Evolutionary conservation across 768 basidiomycete genomes (phyloP).

Genomic region (Scleroderma bovista): DNA sequence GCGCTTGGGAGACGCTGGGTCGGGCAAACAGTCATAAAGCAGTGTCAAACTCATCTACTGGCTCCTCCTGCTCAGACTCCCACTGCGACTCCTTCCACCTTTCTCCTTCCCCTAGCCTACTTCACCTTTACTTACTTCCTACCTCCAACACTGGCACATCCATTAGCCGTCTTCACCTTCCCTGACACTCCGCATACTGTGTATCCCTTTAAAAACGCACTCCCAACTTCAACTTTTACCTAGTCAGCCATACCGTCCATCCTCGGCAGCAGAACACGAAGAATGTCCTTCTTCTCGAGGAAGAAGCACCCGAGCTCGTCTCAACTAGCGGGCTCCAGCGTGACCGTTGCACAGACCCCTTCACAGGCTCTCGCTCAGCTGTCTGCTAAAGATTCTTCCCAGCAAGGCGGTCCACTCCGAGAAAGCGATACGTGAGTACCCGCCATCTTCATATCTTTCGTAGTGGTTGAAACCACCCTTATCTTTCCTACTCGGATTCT

Average conservation of each 20-base stretch:
- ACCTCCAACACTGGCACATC: constrained; percentile 20
- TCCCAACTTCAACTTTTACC: constrained; percentile 10
- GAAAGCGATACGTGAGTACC: constrained; percentile 34
- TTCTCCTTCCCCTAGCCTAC: constrained; percentile 3
- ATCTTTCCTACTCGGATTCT: background rate
- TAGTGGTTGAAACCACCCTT: background rate
- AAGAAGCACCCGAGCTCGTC: constrained; percentile 65
- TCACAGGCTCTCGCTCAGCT: constrained; percentile 65
- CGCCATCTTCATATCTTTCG: constrained; percentile 1
- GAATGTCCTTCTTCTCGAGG: constrained; percentile 93
- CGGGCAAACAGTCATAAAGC: constrained; percentile 3
- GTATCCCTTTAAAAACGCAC: constrained; percentile 9
- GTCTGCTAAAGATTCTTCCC: constrained; percentile 26
- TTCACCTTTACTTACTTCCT: background rate
- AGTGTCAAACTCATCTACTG: background rate
- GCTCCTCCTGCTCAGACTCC: background rate
- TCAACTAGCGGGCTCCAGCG: constrained; percentile 38
- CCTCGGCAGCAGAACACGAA: constrained; percentile 52
- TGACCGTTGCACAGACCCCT: constrained; percentile 58
- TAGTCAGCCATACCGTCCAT: constrained; percentile 64
- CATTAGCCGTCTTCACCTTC: constrained; percentile 1
- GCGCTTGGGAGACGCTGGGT: background rate
- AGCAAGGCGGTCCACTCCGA: constrained; percentile 15
- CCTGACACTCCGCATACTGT: constrained; percentile 1
- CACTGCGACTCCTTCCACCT: too few relatives aligned